Evolutionary conservation across 129 eudicot species (phyloP).

Genomic region (Gnaphalium uliginosum): DNA sequence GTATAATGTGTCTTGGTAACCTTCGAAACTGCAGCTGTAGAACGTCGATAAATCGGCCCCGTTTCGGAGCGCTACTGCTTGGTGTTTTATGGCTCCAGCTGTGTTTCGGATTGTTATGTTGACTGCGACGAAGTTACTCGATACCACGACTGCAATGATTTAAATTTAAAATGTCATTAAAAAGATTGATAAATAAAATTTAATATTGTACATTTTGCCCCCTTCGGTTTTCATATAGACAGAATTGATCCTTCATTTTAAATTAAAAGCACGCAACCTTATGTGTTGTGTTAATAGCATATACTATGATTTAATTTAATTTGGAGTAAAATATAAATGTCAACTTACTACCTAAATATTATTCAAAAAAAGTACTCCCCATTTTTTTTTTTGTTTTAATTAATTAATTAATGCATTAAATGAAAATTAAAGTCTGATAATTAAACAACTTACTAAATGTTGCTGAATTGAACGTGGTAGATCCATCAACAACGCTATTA

Average conservation of each 20-base stretch:
- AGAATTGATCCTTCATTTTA: too few species aligned
- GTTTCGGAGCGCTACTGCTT: conserved; percentile 62
- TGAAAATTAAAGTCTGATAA: background rate
- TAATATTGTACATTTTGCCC: too few species aligned
- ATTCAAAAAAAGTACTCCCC: too few species aligned
- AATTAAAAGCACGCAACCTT: too few species aligned
- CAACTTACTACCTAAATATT: too few species aligned
- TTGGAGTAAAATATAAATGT: too few species aligned
- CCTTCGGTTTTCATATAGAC: too few species aligned
- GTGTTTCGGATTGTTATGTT: conserved; percentile 67
- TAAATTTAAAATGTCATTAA: background rate
- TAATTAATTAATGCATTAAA: too few species aligned
- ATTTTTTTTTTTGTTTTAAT: too few species aligned
- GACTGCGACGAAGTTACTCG: conserved; percentile 51
- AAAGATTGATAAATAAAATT: background rate
- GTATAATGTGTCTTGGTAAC: conserved; percentile 64
- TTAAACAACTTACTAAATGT: conserved; percentile 56
- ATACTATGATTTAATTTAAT: too few species aligned
- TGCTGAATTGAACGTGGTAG: conserved; percentile 65
- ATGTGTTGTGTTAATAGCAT: too few species aligned
- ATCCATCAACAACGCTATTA: conserved; percentile 58
- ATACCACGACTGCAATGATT: conserved; percentile 46
- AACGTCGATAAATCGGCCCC: conserved; percentile 65
- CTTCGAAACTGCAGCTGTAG: conserved; percentile 68
- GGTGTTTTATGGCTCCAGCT: conserved; percentile 57